phyloP scores from a whole-genome alignment of 345 rosid genomes.

The Dipteronia dyeriana region DNA sequence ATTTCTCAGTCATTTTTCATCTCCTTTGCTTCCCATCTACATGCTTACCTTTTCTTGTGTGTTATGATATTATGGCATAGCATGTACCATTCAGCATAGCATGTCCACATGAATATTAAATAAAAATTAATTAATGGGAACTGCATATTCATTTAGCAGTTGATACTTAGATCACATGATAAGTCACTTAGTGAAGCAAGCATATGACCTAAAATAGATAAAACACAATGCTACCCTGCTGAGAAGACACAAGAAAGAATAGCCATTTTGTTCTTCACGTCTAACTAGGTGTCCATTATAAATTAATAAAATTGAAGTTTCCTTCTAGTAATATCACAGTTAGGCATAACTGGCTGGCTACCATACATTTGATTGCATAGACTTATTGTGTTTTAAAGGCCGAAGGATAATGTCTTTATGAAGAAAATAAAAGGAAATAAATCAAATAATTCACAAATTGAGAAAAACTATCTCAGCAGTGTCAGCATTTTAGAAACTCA shows the following conservation, averaged over 20 bases:
- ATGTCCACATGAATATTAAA: neutral
- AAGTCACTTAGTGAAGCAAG: neutral
- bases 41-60: no score
- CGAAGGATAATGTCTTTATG: neutral
- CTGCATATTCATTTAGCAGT: neutral
- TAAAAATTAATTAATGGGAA: neutral
- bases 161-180: neutral
- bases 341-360: constrained; percentile 4
- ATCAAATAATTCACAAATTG: neutral
- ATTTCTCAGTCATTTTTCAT: no score
- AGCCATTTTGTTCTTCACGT: neutral
- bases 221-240: neutral
- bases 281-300: neutral
- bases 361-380: neutral
- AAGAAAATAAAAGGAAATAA: neutral
- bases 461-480: neutral
- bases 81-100: neutral
- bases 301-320: neutral
- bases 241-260: neutral
- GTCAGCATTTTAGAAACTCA: neutral
- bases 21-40: no score
- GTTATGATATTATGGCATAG: no score
- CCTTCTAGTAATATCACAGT: neutral
- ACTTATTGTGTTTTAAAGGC: neutral
- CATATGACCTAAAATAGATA: neutral